Percentiles rank a stretch among this genome's conserved stretches.
Conservation (phyloP, 345 rosid species). For the Passiflora organensis region DNA sequence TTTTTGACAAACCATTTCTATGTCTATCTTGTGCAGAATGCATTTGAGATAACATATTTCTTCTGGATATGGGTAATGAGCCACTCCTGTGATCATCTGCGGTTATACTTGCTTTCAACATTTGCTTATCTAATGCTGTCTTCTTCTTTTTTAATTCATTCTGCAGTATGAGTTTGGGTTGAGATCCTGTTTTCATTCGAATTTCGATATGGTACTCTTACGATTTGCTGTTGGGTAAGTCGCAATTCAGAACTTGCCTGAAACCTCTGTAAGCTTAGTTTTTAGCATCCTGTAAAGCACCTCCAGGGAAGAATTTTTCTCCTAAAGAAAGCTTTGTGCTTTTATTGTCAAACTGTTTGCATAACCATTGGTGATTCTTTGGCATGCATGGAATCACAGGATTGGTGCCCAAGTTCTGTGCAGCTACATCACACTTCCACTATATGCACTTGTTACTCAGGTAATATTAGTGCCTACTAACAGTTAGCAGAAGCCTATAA, state of each 20-base stretch:
- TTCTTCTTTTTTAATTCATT: constrained; percentile 2
- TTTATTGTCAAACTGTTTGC: too few relatives aligned
- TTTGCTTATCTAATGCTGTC: constrained; percentile 1
- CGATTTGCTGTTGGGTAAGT: constrained; percentile 72
- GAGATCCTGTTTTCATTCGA: constrained; percentile 69
- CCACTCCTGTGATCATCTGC: neutral
- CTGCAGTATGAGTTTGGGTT: constrained; percentile 91
- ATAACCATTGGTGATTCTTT: too few relatives aligned
- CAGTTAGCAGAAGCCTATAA: too few relatives aligned
- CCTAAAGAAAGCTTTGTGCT: too few relatives aligned
- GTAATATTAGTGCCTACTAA: constrained; percentile 30
- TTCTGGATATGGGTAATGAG: constrained; percentile 84
- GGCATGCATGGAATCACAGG: too few relatives aligned
- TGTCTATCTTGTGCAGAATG: constrained; percentile 50
- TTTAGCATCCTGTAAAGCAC: too few relatives aligned
- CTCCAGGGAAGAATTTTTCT: too few relatives aligned
- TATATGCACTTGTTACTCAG: constrained; percentile 98
- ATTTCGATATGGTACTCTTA: constrained; percentile 31
- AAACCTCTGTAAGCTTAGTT: too few relatives aligned
- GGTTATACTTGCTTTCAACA: constrained; percentile 3
- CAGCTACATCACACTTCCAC: constrained; percentile 91
- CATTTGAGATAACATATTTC: constrained; percentile 93
- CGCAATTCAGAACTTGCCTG: neutral
- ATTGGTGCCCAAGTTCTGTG: constrained; percentile 71
- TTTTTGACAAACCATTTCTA: constrained; percentile 13